Conservation (phyloP, 352 stramenopile species). For the Albugo candida region DNA sequence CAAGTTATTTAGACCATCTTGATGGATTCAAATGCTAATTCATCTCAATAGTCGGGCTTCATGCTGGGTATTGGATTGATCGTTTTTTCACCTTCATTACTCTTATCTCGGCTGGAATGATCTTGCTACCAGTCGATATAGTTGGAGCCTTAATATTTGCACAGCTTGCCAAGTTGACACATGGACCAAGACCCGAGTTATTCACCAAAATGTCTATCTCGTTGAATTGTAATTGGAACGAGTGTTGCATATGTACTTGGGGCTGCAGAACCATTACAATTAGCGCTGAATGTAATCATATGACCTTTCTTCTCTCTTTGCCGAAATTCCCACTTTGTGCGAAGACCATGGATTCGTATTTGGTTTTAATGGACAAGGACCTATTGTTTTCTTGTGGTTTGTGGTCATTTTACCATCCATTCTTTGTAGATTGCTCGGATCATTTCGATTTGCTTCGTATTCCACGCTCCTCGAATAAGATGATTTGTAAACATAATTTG, state of each 20-base stretch:
- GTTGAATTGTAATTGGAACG: constrained; percentile 73
- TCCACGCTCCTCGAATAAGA: constrained; percentile 74
- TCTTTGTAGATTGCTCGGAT: constrained; percentile 60
- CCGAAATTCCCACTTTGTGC: constrained; percentile 16
- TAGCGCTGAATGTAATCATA: constrained; percentile 25
- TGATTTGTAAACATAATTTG: no score
- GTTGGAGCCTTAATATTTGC: constrained; percentile 64
- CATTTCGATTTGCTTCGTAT: constrained; percentile 65
- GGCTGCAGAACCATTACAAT: constrained; percentile 55
- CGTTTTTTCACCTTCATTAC: constrained; percentile 35
- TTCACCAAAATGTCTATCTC: constrained; percentile 69
- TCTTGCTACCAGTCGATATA: constrained; percentile 59
- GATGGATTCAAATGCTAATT: background rate
- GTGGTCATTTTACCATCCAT: constrained; percentile 64
- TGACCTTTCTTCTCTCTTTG: background rate
- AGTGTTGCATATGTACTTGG: constrained; percentile 69
- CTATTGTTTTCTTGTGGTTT: constrained; percentile 36
- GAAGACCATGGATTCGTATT: constrained; percentile 20
- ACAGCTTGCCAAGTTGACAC: constrained; percentile 45
- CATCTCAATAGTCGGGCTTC: constrained; percentile 18
- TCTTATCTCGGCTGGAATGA: constrained; percentile 60
- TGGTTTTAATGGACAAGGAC: constrained; percentile 32
- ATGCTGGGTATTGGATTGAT: constrained; percentile 58
- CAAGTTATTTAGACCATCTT: constrained; percentile 12
- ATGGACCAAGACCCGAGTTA: constrained; percentile 33